Percentiles rank a stretch among this genome's conserved stretches.
Evolutionary conservation across 768 basidiomycete genomes (phyloP).

Genomic region (Lanmaoa rubissima): DNA sequence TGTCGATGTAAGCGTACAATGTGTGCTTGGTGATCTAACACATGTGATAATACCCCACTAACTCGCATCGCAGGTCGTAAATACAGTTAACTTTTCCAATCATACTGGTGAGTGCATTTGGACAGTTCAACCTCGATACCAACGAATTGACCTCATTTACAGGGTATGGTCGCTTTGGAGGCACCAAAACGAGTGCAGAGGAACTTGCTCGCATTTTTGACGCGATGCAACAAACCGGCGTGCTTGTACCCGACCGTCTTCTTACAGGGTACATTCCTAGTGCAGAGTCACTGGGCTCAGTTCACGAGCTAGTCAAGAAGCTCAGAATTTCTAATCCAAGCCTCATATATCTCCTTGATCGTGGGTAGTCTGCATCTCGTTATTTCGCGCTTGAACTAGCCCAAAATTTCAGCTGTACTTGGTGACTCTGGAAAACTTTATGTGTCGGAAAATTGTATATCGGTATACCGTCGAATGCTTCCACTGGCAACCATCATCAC

Average conservation of each 20-base stretch:
- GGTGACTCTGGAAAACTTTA: slow-evolving; percentile 91
- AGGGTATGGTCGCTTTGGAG: slow-evolving; percentile 86
- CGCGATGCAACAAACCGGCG: slow-evolving; percentile 69
- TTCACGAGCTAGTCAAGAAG: slow-evolving; percentile 59
- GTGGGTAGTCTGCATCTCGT: slow-evolving; percentile 46
- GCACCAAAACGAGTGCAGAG: slow-evolving; percentile 71
- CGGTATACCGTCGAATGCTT: slow-evolving; percentile 78
- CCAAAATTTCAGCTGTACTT: slow-evolving; percentile 68
- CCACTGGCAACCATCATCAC: slow-evolving; percentile 91
- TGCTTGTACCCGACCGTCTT: slow-evolving; percentile 68
- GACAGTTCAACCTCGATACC: background rate
- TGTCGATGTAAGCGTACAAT: slow-evolving; percentile 71
- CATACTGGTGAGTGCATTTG: slow-evolving; percentile 64
- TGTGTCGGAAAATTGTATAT: slow-evolving; percentile 82
- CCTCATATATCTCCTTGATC: slow-evolving; percentile 87
- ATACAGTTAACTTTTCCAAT: slow-evolving; percentile 94
- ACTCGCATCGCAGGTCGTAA: slow-evolving; percentile 57
- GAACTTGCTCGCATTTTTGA: slow-evolving; percentile 79
- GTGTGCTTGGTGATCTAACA: background rate
- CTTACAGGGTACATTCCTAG: slow-evolving; percentile 92
- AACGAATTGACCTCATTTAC: background rate
- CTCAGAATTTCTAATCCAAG: slow-evolving; percentile 56
- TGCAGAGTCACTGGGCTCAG: slow-evolving; percentile 69
- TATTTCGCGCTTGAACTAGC: background rate
- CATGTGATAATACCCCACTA: background rate